Conservation (phyloP, 371 early-diverging fungal species). For the Mortierella sp. region DNA sequence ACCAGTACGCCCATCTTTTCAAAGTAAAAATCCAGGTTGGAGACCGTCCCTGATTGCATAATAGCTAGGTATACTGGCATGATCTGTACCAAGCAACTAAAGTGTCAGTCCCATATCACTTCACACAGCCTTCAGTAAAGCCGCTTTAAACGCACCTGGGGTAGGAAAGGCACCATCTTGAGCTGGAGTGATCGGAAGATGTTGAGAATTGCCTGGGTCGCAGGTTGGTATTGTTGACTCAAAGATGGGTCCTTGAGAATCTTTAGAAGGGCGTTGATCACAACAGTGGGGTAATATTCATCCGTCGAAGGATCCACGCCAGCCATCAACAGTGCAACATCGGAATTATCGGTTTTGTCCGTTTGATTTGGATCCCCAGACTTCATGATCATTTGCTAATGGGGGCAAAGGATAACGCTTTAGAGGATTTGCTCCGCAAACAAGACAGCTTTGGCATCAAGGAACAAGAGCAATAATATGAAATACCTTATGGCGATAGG, state of each 20-base stretch:
- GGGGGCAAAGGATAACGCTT: not conserved
- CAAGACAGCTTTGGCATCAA: no score
- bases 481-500: conserved; percentile 82
- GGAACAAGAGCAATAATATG: not conserved
- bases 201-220: conserved; percentile 92
- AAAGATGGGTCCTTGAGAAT: conserved; percentile 90
- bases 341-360: conserved; percentile 69
- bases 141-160: conserved; percentile 60
- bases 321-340: conserved; percentile 73
- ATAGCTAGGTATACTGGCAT: conserved; percentile 75
- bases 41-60: conserved; percentile 80
- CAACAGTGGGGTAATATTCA: conserved; percentile 90
- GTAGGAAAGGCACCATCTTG: conserved; percentile 83
- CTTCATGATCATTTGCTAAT: conserved; percentile 56
- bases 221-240: conserved; percentile 85
- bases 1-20: conserved; percentile 88
- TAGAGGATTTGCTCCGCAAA: not conserved
- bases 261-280: conserved; percentile 88
- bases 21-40: conserved; percentile 91
- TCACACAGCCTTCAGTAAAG: not conserved
- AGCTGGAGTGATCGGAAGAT: conserved; percentile 93
- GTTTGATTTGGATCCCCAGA: conserved; percentile 63
- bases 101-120: not conserved
- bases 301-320: conserved; percentile 81
- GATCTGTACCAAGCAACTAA: conserved; percentile 46